Conservation (phyloP, 2,329 filamentous ascomycete species). For the Didymellaceae sp. region DNA sequence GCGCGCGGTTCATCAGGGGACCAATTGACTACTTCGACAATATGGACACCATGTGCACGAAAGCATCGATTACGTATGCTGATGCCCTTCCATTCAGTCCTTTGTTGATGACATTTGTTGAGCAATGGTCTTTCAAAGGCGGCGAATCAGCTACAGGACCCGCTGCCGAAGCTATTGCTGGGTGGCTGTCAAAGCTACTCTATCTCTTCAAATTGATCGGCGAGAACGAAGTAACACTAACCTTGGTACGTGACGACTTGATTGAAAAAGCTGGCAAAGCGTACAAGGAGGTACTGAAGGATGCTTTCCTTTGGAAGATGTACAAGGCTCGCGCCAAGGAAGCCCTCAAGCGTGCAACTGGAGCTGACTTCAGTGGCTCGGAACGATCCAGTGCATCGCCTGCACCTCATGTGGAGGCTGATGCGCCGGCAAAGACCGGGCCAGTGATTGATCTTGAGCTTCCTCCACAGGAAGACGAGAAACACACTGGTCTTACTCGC, state of each 20-base stretch:
- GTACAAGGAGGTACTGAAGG: constrained; percentile 42
- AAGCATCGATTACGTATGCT: constrained; percentile 23
- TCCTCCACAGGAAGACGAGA: constrained; percentile 51
- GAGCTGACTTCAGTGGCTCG: constrained; percentile 45
- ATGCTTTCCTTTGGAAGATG: constrained; percentile 48
- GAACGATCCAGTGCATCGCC: constrained; percentile 42
- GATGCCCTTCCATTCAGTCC: constrained; percentile 60
- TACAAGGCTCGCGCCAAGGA: constrained; percentile 46
- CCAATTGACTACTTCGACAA: constrained; percentile 85
- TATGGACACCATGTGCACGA: constrained; percentile 59
- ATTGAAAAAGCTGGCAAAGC: constrained; percentile 35
- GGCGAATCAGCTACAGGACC: constrained; percentile 34
- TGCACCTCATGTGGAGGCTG: constrained; percentile 24
- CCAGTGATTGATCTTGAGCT: constrained; percentile 38
- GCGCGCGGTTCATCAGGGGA: constrained; percentile 74
- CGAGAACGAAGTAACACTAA: constrained; percentile 41
- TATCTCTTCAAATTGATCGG: constrained; percentile 46
- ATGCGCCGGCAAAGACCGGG: constrained; percentile 18
- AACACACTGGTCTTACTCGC: constrained; percentile 57
- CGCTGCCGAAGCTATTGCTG: constrained; percentile 38
- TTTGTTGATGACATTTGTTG: constrained; percentile 71
- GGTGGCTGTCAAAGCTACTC: constrained; percentile 46
- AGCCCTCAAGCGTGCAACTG: constrained; percentile 42
- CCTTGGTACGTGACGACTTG: constrained; percentile 36
- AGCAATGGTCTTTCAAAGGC: constrained; percentile 75